These are phyloP conservation scores for Babesia sp. DNA, from an alignment of 169 alveolate species.

Conservation along the genomic window DNA sequence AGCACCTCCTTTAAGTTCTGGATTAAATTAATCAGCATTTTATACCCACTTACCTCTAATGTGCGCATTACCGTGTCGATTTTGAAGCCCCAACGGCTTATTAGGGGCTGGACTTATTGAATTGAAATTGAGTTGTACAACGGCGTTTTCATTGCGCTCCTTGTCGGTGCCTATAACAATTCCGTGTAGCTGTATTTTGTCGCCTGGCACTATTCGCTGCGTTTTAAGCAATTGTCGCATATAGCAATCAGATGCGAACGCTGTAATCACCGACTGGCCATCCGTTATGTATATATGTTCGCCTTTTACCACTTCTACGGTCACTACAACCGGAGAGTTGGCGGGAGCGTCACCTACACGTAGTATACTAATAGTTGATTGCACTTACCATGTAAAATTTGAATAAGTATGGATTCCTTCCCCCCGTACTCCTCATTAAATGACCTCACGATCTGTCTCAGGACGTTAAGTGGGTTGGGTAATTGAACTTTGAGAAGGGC, in stretches of 20 bases:
- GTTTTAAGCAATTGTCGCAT: conserved; percentile 25
- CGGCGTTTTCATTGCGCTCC: neutral
- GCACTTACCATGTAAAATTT: conserved; percentile 36
- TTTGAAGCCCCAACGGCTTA: conserved; percentile 42
- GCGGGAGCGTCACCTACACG: conserved; percentile 46
- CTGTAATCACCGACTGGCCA: conserved; percentile 21
- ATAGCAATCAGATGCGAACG: conserved; percentile 39
- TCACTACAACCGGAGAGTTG: conserved; percentile 46
- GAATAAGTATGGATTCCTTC: conserved; percentile 25
- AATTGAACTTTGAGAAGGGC: conserved; percentile 32
- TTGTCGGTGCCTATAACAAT: conserved; percentile 4
- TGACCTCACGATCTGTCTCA: conserved; percentile 10
- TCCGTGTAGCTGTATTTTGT: conserved; percentile 51
- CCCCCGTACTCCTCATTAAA: conserved; percentile 24
- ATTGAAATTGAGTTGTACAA: conserved; percentile 13
- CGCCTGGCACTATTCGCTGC: conserved; percentile 23
- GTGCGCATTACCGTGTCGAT: conserved; percentile 36
- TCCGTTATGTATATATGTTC: conserved; percentile 32
- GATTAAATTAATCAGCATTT: neutral
- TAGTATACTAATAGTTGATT: neutral
- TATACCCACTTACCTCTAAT: conserved; percentile 32
- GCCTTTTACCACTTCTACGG: conserved; percentile 33
- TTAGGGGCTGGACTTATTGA: conserved; percentile 30
- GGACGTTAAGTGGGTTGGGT: conserved; percentile 47
- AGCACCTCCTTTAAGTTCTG: conserved; percentile 44